Evolutionary conservation across 768 basidiomycete genomes (phyloP), one percentile per base, ranked within the genome.

Genomic region (Tulasnella sp.): DNA sequence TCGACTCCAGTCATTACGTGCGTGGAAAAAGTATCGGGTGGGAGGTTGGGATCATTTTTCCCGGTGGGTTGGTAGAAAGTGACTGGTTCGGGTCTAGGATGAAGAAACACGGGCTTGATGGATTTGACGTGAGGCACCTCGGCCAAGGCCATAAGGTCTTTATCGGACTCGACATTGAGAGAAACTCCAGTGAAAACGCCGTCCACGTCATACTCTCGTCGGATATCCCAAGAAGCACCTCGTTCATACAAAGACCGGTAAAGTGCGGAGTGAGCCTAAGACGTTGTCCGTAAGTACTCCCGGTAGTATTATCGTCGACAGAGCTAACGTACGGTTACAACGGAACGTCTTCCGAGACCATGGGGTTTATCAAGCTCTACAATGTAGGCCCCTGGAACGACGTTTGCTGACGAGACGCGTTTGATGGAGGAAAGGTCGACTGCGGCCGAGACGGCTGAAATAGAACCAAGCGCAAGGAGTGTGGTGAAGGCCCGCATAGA

Each of bases 401-500:
- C 84, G 18, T 84, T 83, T 23, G 85, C 79, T 69, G 85, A 86
- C 13, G 85, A 84, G 18, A 82, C 84, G 73, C 82, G 84, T 81
- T 86, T 83, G 75, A 88, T 83, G 77, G 81, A 82, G 26, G 86
- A 86, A 75, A 87, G 82, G 79, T 51, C 71, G 29, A 79, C 69
- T n/a, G 37, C 32, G 23, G 80, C 79, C 51, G 78, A 76, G 69
- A 73, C 70, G 55, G 71, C 51, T 40, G 75, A 79, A 44, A 79
- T 6, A 37, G 69, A 29, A 42, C 44, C 70, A 23, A 79, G 75
- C 15, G 92, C 92, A 82, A 90, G 92, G 83, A 90, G 91, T 82
- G 92, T 90, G 79, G 89, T 87, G 81, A 93, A 91, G 16, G 83
- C 81, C 82, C 93, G 91, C 46, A 94, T 85, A 26, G 91, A 86